A percentile compares a stretch with the other conserved stretches of the same genome.
Conservation (phyloP, 2,329 filamentous ascomycete genomes). For the Aspergillus amoenus region DNA sequence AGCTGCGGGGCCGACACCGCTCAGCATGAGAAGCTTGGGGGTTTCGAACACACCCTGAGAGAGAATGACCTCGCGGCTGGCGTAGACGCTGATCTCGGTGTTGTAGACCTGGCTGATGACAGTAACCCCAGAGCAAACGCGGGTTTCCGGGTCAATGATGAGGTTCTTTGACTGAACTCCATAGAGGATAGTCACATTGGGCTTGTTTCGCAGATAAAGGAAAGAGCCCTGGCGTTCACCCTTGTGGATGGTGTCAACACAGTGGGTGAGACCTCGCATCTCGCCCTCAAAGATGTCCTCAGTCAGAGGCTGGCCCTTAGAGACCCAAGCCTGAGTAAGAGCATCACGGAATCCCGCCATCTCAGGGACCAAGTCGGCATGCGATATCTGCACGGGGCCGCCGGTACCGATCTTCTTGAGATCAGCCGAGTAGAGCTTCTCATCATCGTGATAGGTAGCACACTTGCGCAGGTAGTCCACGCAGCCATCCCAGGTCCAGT, state of each 20-base stretch:
- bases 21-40: constrained; percentile 53
- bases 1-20: constrained; percentile 45
- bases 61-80: constrained; percentile 51
- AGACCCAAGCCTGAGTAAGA: constrained; percentile 54
- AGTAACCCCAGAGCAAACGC: constrained; percentile 48
- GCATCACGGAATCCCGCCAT: constrained; percentile 47
- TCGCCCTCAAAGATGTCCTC: constrained; percentile 58
- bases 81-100: constrained; percentile 46
- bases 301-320: constrained; percentile 51
- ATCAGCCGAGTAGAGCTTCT: constrained; percentile 46
- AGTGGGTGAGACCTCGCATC: constrained; percentile 55
- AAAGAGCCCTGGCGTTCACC: constrained; percentile 56
- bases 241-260: constrained; percentile 58
- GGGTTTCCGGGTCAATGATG: constrained; percentile 49
- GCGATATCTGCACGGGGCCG: constrained; percentile 56
- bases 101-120: constrained; percentile 44
- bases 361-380: constrained; percentile 57
- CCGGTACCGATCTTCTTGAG: constrained; percentile 52
- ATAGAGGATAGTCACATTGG: constrained; percentile 56
- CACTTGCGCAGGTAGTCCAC: constrained; percentile 56
- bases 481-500: constrained; percentile 58
- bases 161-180: constrained; percentile 54
- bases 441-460: constrained; percentile 60
- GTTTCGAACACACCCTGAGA: constrained; percentile 53
- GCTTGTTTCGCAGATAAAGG: constrained; percentile 54